Evolutionary conservation across 768 basidiomycete genomes (phyloP).

Genomic region (Leccinum sublutescens): DNA sequence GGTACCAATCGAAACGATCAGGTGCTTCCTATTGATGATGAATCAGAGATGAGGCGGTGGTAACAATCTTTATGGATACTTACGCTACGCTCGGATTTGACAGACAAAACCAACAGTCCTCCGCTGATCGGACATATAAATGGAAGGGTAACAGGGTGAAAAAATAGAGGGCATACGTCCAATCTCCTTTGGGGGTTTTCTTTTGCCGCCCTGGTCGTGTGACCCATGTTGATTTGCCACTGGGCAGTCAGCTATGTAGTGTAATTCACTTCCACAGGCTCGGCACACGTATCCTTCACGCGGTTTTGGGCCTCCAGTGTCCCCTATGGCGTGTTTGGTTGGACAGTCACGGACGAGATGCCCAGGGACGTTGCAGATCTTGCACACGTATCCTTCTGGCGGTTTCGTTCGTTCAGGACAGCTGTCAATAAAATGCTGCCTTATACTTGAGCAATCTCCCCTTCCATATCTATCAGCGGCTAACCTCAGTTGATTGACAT

Average conservation of each 20-base stretch:
- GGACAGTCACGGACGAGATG: slow-evolving; percentile 92
- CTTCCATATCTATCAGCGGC: slow-evolving; percentile 12
- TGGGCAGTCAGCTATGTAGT: slow-evolving; percentile 87
- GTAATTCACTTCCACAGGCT: slow-evolving; percentile 83
- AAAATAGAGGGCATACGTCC: slow-evolving; percentile 55
- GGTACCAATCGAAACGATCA: slow-evolving; percentile 89
- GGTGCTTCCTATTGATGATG: slow-evolving; percentile 67
- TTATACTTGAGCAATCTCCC: slow-evolving; percentile 5
- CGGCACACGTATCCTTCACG: slow-evolving; percentile 86
- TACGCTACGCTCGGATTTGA: slow-evolving; percentile 90
- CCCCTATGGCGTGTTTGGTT: slow-evolving; percentile 69
- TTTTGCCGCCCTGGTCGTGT: slow-evolving; percentile 33
- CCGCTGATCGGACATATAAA: slow-evolving; percentile 48
- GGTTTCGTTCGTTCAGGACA: slow-evolving; percentile 77
- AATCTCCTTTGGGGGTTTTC: slow-evolving; percentile 72
- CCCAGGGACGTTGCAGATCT: slow-evolving; percentile 79
- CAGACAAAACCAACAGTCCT: slow-evolving; percentile 98
- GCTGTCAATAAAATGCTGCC: slow-evolving; percentile 70
- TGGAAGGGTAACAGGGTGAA: not conserved
- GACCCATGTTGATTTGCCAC: slow-evolving; percentile 53
- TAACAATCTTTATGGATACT: slow-evolving; percentile 28
- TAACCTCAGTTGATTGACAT: slow-evolving; percentile 73
- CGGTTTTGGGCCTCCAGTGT: slow-evolving; percentile 82
- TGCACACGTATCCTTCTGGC: slow-evolving; percentile 85
- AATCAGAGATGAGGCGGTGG: slow-evolving; percentile 9